Evolutionary conservation across 176 grass and related monocot genomes (phyloP).

Genomic region (Cocos nucifera): DNA sequence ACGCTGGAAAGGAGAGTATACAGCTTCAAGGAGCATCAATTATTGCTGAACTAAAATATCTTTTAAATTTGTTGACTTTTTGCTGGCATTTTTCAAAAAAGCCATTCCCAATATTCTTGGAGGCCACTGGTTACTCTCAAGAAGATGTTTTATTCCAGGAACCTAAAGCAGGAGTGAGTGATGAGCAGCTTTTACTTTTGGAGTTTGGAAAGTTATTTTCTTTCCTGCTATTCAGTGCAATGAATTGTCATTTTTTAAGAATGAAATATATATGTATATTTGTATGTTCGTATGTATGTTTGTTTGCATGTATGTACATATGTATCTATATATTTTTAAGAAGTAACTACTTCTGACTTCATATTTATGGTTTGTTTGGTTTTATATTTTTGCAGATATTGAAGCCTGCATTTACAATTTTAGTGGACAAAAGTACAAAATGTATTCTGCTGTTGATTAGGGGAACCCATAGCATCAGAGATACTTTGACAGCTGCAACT

Average conservation of each 20-base stretch:
- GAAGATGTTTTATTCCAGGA: conserved; percentile 92
- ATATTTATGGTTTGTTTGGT: no score
- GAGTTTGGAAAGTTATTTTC: not conserved
- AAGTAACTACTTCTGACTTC: no score
- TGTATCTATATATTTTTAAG: no score
- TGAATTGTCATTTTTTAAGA: no score
- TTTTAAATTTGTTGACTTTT: conserved; percentile 71
- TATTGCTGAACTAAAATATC: conserved; percentile 71
- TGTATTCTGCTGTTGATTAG: conserved; percentile 86
- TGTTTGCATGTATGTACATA: no score
- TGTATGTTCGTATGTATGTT: no score
- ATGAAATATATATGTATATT: no score
- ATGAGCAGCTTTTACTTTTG: conserved; percentile 12
- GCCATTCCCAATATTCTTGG: conserved; percentile 86
- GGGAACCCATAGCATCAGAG: conserved; percentile 94
- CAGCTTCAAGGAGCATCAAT: conserved; percentile 71
- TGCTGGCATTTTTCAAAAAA: conserved; percentile 99
- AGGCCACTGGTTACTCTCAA: conserved; percentile 53
- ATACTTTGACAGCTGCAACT: conserved; percentile 89
- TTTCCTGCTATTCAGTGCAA: no score
- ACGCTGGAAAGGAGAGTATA: conserved; percentile 70
- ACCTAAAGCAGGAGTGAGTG: conserved; percentile 98
- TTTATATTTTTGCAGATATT: conserved; percentile 57
- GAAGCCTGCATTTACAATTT: conserved; percentile 91
- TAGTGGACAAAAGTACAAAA: conserved; percentile 73